Evolutionary conservation across 306 rosid genomes (phyloP), one percentile per base, ranked within the genome.

Genomic region (Cicer chorassanicum): DNA sequence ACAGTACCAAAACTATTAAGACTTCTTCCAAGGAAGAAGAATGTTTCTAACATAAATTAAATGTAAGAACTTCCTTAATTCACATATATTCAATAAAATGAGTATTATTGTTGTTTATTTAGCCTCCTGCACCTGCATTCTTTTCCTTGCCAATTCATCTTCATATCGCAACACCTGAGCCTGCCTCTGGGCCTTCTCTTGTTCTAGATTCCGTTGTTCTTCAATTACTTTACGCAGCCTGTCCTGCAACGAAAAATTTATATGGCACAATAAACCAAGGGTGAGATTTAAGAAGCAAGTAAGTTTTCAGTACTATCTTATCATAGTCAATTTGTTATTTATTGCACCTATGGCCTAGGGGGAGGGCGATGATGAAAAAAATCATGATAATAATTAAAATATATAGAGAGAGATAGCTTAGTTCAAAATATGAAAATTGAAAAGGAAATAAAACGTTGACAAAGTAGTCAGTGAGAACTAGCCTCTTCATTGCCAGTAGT

Each of bases 101-200:
- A 57, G 51, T 1, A 2, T 9, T n/a, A 76, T 15, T 64, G 46
- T 11, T 43, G 24, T 66, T 75, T 76, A 79, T 45, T 79, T 44
- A 49, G 64, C 63, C 60, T 7, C 63, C 59, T 7, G 82, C 70
- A 95, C 98, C 99, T 92, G 95, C 92, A 90, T 72, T 86, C 98
- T 90, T 80, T 92, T 88, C 81, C 97, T 90, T 48, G 96, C 86
- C 71, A 90, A 68, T 76, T 95, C 99, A 88, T 95, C 98, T 80
- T 95, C 92, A 71, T 65, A 72, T 18, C 98, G 90, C 74, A 86
- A 42, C 87, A 78, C 84, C 78, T 95, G 99, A 44, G 99, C 99
- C 85, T 90, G 83, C 46, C 82, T 80, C 74, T 95, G 96, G 55
- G 89, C 96, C 76, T 92, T 96, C 71, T 92, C 93, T 75, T 95